Evolutionary conservation across 345 rosid species (phyloP).

Genomic region (Gossypium australe): DNA sequence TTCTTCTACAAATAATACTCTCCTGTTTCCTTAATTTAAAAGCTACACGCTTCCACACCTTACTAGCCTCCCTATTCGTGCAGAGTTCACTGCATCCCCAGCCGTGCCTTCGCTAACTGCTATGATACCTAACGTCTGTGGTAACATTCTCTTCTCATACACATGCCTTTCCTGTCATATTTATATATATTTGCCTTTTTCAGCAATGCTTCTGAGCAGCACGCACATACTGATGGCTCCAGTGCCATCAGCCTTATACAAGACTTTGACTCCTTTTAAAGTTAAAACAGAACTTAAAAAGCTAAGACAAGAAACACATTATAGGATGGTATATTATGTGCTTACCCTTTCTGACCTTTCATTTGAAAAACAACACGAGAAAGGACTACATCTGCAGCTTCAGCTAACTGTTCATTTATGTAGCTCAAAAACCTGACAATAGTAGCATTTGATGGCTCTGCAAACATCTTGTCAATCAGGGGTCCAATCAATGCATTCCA

Average conservation of each 20-base stretch:
- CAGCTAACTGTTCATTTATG: constrained; percentile 62
- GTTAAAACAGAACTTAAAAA: not conserved
- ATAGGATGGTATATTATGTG: not conserved
- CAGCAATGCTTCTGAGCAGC: not conserved
- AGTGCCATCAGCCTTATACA: not conserved
- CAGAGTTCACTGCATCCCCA: not conserved
- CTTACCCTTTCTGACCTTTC: constrained; percentile 58
- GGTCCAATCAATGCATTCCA: constrained; percentile 60
- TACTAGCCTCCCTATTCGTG: not conserved
- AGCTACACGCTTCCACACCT: not conserved
- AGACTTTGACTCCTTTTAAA: not conserved
- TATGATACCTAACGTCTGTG: not conserved
- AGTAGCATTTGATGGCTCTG: constrained; percentile 81
- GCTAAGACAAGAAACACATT: not conserved
- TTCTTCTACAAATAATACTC: not conserved
- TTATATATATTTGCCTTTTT: not conserved
- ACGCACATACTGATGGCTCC: not conserved
- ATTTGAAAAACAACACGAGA: constrained; percentile 48
- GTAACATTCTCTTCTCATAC: not conserved
- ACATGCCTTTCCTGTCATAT: not conserved
- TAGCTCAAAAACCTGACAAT: constrained; percentile 69
- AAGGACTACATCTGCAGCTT: constrained; percentile 52
- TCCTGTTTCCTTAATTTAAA: not conserved
- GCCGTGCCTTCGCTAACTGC: not conserved
- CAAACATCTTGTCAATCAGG: constrained; percentile 76